phyloP scores from a whole-genome alignment of 225 moss, liverwort and hornwort species.

The Rhytidiadelphus loreus region DNA sequence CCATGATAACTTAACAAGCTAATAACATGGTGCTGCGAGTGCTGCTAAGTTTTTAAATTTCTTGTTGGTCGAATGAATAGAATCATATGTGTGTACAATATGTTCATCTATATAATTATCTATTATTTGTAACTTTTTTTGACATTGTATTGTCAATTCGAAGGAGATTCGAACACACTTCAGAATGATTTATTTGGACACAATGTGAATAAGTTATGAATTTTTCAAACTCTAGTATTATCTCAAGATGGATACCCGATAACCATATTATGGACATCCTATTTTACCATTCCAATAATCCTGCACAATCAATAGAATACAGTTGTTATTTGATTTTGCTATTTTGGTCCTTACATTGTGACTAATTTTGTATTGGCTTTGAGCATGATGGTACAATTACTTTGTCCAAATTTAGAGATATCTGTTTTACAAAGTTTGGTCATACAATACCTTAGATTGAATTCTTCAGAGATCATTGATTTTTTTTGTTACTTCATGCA shows the following conservation, averaged over 20 bases:
- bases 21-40: not conserved
- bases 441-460: rapidly evolving
- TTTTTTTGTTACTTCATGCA: not conserved
- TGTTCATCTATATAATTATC: not conserved
- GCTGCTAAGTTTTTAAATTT: not conserved
- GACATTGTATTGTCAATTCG: too few relatives aligned
- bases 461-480: rapidly evolving
- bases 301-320: not conserved
- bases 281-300: not conserved
- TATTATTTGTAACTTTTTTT: not conserved
- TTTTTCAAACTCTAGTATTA: not conserved
- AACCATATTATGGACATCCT: not conserved
- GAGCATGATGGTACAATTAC: too few relatives aligned
- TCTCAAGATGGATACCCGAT: rapidly evolving
- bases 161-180: not conserved
- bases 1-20: too few relatives aligned
- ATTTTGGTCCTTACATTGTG: rapidly evolving
- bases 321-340: not conserved
- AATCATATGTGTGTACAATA: too few relatives aligned
- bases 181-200: not conserved
- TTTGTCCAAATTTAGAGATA: not conserved
- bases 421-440: not conserved
- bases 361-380: not conserved
- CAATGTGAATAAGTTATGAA: not conserved
- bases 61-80: not conserved